Percentiles rank a stretch among this genome's conserved stretches.
These are phyloP conservation scores for Xylariaceae sp. DNA, from an alignment of 2,329 filamentous ascomycete genomes.

Conservation along the genomic window DNA sequence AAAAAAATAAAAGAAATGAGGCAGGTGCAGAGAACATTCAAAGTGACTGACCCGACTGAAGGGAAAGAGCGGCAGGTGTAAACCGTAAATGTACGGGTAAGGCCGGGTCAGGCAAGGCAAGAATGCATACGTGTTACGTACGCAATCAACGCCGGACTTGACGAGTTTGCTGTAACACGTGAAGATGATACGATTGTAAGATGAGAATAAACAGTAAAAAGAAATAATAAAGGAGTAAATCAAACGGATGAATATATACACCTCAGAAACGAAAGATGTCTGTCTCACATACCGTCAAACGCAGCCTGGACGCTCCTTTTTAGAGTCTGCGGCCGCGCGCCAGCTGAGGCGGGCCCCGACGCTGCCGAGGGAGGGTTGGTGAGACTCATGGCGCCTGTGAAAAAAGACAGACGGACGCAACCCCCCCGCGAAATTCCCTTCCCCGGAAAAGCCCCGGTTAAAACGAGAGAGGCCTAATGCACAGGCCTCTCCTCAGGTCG, in stretches of 20 bases:
- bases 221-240: no score
- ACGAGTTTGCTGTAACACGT: no score
- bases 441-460: not conserved
- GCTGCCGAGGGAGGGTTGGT: constrained; percentile 49
- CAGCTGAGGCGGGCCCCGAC: constrained; percentile 44
- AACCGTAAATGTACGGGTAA: constrained; percentile 3
- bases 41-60: constrained; percentile 5
- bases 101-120: no score
- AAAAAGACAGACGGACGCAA: not conserved
- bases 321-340: constrained; percentile 42
- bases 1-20: constrained; percentile 17
- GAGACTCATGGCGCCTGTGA: constrained; percentile 41
- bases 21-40: no score
- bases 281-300: constrained; percentile 51
- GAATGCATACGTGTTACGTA: no score
- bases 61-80: not conserved
- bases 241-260: not conserved
- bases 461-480: not conserved
- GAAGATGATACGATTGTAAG: no score
- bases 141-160: no score
- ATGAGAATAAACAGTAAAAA: no score
- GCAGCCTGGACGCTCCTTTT: constrained; percentile 57
- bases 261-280: not conserved
- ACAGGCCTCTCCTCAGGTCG: not conserved
- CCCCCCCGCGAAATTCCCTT: not conserved